Evolutionary conservation across 108 stramenopile species (phyloP).

Genomic region (Ochromonas danica): DNA sequence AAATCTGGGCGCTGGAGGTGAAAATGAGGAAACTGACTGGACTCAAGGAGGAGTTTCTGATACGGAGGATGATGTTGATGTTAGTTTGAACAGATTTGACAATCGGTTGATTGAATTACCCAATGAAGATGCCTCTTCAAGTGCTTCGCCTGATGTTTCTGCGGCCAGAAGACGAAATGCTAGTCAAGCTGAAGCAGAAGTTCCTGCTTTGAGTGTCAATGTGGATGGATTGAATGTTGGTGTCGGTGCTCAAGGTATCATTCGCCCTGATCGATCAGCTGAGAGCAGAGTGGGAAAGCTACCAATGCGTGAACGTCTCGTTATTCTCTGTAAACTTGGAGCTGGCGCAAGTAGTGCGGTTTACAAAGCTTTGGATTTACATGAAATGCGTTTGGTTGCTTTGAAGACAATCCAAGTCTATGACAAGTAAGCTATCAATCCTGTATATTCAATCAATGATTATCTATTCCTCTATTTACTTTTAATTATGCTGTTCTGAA

Average conservation of each 20-base stretch:
- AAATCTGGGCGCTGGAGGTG: neutral
- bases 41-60: neutral
- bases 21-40: slow-evolving; percentile 5
- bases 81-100: neutral
- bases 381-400: slow-evolving; percentile 27
- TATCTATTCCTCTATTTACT: neutral
- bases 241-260: neutral
- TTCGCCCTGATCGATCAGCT: slow-evolving; percentile 1
- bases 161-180: too few relatives aligned
- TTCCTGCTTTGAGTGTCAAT: too few relatives aligned
- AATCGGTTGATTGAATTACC: neutral
- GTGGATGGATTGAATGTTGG: slow-evolving; percentile 1
- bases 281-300: neutral
- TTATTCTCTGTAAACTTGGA: slow-evolving; percentile 9
- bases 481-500: neutral
- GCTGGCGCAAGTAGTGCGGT: slow-evolving; percentile 33
- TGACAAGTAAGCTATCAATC: slow-evolving; percentile 5
- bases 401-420: slow-evolving; percentile 24
- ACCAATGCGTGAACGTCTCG: slow-evolving; percentile 22
- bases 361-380: slow-evolving; percentile 27
- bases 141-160: too few relatives aligned
- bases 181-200: too few relatives aligned
- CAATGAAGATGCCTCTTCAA: neutral
- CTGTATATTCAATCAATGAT: neutral
- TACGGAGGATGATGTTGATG: neutral